Percentiles rank a stretch among this genome's conserved stretches.
These are phyloP conservation scores for Jaapia argillacea DNA, from an alignment of 768 basidiomycete genomes.

Conservation along the genomic window DNA sequence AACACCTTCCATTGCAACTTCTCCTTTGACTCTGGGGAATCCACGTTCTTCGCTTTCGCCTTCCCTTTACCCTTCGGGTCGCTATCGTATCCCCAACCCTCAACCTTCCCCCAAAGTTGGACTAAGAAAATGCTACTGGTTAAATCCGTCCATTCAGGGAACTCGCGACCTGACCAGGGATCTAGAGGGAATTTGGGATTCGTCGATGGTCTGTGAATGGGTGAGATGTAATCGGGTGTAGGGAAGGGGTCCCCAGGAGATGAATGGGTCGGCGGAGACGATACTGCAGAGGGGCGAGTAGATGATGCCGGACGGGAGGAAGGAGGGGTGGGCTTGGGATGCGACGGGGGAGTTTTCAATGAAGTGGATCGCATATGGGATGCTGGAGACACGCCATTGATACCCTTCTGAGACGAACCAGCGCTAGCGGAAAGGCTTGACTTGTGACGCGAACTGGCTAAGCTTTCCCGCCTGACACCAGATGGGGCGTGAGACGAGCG, in stretches of 20 bases:
- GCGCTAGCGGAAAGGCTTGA: no score
- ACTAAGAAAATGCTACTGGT: constrained; percentile 42
- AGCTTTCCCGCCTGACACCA: no score
- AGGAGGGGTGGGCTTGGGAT: constrained; percentile 14
- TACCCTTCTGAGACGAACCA: no score
- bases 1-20: constrained; percentile 50
- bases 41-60: constrained; percentile 24
- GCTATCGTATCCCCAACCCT: constrained; percentile 7
- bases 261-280: constrained; percentile 4
- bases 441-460: no score
- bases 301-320: constrained; percentile 10
- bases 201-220: constrained; percentile 73
- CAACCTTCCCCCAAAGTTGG: constrained; percentile 47
- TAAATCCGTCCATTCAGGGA: constrained; percentile 44
- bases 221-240: constrained; percentile 65
- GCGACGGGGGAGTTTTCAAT: constrained; percentile 7
- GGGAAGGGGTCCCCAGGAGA: constrained; percentile 9
- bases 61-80: constrained; percentile 30
- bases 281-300: constrained; percentile 7
- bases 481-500: no score
- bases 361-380: neutral
- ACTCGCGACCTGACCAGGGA: constrained; percentile 35
- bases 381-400: no score
- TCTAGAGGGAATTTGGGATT: constrained; percentile 71
- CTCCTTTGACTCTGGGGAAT: constrained; percentile 3